phyloP scores from a whole-genome alignment of 116 monocot species.

The Zostera marina region DNA sequence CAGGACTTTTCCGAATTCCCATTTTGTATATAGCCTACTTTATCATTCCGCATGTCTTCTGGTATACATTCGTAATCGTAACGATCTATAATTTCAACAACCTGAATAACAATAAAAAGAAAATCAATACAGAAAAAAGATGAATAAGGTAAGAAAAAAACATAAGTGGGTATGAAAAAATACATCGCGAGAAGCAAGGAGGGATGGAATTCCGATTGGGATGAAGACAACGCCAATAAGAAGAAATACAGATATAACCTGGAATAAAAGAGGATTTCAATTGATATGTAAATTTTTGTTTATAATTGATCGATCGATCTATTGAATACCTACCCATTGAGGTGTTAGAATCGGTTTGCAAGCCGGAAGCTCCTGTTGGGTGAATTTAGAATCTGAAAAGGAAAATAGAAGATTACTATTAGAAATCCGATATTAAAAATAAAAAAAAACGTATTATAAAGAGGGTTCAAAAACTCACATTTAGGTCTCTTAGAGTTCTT shows the following conservation, averaged over 20 bases:
- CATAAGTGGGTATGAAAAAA: not conserved
- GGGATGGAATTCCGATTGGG: constrained; percentile 61
- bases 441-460: not conserved
- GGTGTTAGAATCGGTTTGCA: constrained; percentile 54
- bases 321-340: constrained; percentile 21
- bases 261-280: not conserved
- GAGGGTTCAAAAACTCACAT: constrained; percentile 8
- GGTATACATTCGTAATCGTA: constrained; percentile 63
- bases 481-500: constrained; percentile 27
- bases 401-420: not conserved
- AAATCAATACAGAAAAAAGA: not conserved
- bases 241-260: constrained; percentile 79
- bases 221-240: constrained; percentile 62
- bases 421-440: not conserved
- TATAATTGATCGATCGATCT: not conserved
- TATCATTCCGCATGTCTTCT: constrained; percentile 15
- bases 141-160: not conserved
- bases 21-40: constrained; percentile 50
- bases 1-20: constrained; percentile 27
- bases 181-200: constrained; percentile 70
- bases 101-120: constrained; percentile 20
- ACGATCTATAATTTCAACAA: constrained; percentile 77
- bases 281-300: not conserved
- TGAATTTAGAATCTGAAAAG: constrained; percentile 25
- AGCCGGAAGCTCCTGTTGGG: constrained; percentile 47